phyloP scores from a whole-genome alignment of 106 monocot genomes.

The Agapanthus africanus region DNA sequence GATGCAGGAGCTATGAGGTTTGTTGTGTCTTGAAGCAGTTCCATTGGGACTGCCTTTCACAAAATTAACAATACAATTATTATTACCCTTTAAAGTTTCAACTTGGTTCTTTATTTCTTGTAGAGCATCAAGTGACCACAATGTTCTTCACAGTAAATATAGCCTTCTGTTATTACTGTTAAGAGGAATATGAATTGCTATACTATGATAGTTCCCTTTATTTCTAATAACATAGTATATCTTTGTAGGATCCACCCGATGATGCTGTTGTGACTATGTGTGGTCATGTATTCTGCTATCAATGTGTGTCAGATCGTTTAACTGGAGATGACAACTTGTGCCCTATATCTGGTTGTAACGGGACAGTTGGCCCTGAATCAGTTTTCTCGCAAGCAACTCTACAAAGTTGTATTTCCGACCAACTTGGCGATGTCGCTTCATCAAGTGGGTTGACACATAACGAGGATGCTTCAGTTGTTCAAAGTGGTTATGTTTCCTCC shows the following conservation, averaged over 20 bases:
- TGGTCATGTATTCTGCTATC: slow-evolving; percentile 95
- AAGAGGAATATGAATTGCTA: no score
- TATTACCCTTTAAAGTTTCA: no score
- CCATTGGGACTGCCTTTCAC: no score
- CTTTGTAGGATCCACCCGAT: slow-evolving; percentile 79
- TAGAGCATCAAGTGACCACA: no score
- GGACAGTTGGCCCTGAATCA: slow-evolving; percentile 42
- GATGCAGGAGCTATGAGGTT: no score
- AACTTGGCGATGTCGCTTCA: slow-evolving; percentile 17
- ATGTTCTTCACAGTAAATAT: no score
- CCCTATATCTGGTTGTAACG: slow-evolving; percentile 53
- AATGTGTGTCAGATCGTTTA: slow-evolving; percentile 68
- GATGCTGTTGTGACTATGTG: slow-evolving; percentile 90
- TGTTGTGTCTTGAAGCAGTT: no score
- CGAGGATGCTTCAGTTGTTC: slow-evolving; percentile 32
- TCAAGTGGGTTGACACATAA: slow-evolving; percentile 18
- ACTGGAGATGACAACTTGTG: slow-evolving; percentile 68
- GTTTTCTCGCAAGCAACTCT: slow-evolving; percentile 67
- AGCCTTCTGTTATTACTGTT: no score
- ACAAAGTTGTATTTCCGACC: slow-evolving; percentile 50
- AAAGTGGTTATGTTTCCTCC: slow-evolving; percentile 53
- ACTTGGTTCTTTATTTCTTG: no score
- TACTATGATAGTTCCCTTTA: no score
- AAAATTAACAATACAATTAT: no score
- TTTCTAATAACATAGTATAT: no score